Evolutionary conservation across 306 rosid genomes (phyloP).

Genomic region (Pyrus pyrifolia): DNA sequence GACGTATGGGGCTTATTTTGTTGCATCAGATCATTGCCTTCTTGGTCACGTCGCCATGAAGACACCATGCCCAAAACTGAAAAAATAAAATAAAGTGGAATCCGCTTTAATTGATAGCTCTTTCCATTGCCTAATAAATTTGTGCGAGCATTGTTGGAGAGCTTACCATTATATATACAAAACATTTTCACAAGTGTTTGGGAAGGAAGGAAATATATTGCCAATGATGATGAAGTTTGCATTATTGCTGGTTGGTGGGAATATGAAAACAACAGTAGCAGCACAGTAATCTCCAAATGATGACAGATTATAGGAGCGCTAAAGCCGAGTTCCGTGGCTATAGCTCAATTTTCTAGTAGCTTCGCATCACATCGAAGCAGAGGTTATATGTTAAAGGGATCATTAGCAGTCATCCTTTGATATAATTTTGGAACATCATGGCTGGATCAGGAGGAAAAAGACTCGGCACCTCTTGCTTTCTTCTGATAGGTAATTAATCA

Average conservation of each 20-base stretch:
- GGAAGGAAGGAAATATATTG: not conserved
- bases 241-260: not conserved
- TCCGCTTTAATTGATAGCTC: not conserved
- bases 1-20: not conserved
- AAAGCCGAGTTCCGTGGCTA: not conserved
- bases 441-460: slow-evolving; percentile 30
- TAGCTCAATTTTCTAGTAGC: too few species aligned
- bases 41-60: slow-evolving; percentile 10
- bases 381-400: too few species aligned
- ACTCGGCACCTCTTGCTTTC: slow-evolving; percentile 68
- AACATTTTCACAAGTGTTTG: not conserved
- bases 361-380: too few species aligned
- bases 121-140: not conserved
- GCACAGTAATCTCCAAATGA: not conserved
- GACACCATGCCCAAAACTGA: slow-evolving; percentile 1
- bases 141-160: not conserved
- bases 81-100: not conserved
- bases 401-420: not conserved
- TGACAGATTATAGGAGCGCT: slow-evolving; percentile 5
- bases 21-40: not conserved
- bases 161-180: slow-evolving; percentile 37
- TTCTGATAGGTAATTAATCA: slow-evolving; percentile 59
- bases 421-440: slow-evolving; percentile 22
- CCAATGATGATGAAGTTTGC: not conserved
- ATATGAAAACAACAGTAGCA: not conserved